Base-by-base conservation (phyloP, 768 basidiomycete species). In the Mycena floridula region DNA sequence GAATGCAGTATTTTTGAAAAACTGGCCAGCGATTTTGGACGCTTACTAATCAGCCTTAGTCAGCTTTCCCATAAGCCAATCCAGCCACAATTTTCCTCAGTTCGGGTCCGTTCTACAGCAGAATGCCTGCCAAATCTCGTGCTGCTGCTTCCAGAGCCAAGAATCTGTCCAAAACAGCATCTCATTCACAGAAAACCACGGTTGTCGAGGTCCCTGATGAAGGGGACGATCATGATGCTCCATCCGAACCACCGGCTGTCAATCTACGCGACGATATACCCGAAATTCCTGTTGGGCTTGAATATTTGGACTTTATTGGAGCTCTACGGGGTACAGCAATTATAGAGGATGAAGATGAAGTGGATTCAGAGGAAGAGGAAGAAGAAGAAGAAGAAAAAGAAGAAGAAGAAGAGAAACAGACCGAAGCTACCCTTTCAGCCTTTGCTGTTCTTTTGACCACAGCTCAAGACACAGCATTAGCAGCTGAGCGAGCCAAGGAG, bases 261-360 rank as follows among this genome's bases (percentile, higher is more conserved):
- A 11, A 13, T 18, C 12, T 9, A 9, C 20, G 12, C 11, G 20
- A 38, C 37, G 20, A 32, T 32, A 32, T 32, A n/a, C 9, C 9
- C 28, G 11, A 9, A 9, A 9, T n/a, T 32, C n/a, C 28, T 18
- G 16, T 43, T 30, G n/a, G 37, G 67, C 70, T 57, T 56, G 43
- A 72, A 68, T 13, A 66, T 64, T 52, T 76, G 59, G 8, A 76
- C 20, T 11, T 38, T 8, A 18, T 38, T 38, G 37, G 37, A 38
- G 37, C 37, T 9, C 8, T 38, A 9, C 37, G 37, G 20, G 37
- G 37, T 8, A 13, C 37, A 11, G 37, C 71, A 18, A 74, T 70
- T 7, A 58, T 71, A 0, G 72, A 76, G 9, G 72, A 70, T n/a
- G 71, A 64, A 49, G 71, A 74, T 5, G 60, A 70, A 12, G 70